Evolutionary conservation across 768 basidiomycete species (phyloP), one percentile per base, ranked within the genome.

Genomic region (Boletus sp.): DNA sequence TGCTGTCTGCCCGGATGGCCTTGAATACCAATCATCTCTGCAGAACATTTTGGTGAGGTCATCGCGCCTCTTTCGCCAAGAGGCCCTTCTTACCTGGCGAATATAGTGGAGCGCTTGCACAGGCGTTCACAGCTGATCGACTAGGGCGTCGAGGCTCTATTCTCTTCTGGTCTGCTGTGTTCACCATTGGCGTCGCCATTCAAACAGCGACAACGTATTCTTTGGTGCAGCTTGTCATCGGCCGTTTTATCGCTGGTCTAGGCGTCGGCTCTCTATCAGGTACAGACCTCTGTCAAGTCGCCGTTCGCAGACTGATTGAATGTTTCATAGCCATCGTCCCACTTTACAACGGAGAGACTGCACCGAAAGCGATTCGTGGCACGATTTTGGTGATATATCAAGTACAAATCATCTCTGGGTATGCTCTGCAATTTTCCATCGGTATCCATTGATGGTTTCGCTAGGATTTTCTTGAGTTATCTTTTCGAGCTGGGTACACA

Each of bases 281-380:
- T 84, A 63, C n/a, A 72, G 56, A 46, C n/a, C 28, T 28, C 37
- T 37, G 12, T 18, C 6, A 20, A 32, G 29, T 60, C 50, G 9
- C 36, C 15, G 30, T 47, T 3, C 5, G 28, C 5, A 24, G 41
- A 10, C 29, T 47, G 48, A 70, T 32, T 4, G 5, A 4, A 39
- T 9, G 15, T 37, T 36, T 28, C n/a, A 20, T 48, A 80, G 80
- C 79, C 41, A 80, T 83, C 50, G 81, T 84, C 11, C 82, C 83
- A 63, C 80, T 91, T 7, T 91, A 90, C 68, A 89, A 87, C 60
- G 89, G 89, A 39, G 89, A 91, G 71, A 87, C 88, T 0, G 82
- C 89, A 0, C 90, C 90, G 0, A 89, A 89, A 65, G 78, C 82
- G 1, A 77, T 91, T 55, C 82, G 90, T 66, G 90, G 89, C 8